Base-by-base conservation (phyloP, 768 basidiomycete genomes). In the Termitomyces sp. region DNA sequence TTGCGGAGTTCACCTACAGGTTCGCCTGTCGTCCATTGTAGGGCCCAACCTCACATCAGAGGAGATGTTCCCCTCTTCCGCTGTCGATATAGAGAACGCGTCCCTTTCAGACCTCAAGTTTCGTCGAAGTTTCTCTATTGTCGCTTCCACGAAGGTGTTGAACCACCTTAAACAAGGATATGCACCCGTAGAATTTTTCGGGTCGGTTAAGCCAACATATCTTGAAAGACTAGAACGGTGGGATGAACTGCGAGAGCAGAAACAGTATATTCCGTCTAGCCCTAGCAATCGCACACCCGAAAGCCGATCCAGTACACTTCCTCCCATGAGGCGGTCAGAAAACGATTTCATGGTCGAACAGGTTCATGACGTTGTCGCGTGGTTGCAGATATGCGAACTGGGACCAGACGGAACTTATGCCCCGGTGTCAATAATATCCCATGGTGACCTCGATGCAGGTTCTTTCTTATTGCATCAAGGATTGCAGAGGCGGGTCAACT, bases 381-480 rank as follows among this genome's bases (percentile, higher is more conserved):
- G 86, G 80, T 68, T 95, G 40, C 90, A 94, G 65, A 80, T 99
- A 46, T 85, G 85, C 67, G 95, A 99, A 71, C 81, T 98, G 31
- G 86, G 82, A 27, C 84, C 90, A 16, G 85, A 90, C 54, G 97
- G 97, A 21, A 78, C 86, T 44, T 98, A 97, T 69, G 72, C 75
- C 19, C 88, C 94, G 21, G 89, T 94, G 0, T 89, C 91, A 9
- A 92, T 98, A 10, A 71, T 92, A 44, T 86, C 90, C 2, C 82
- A 85, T 54, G 83, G 86, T 17, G 74, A 74, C 56, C 77, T 92
- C 52, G 95, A 96, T 69, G 84, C 89, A 5, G 94, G 95, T 16
- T 84, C 84, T 53, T 96, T 97, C 72, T 84, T 83, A 57, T 77
- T 98, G 19, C 95, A 92, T 64, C 97, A 99, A 73, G 97, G 97